A percentile compares a stretch with the other conserved stretches of the same genome.
phyloP scores from a whole-genome alignment of 257 asterid species.

The Capsicum pubescens region DNA sequence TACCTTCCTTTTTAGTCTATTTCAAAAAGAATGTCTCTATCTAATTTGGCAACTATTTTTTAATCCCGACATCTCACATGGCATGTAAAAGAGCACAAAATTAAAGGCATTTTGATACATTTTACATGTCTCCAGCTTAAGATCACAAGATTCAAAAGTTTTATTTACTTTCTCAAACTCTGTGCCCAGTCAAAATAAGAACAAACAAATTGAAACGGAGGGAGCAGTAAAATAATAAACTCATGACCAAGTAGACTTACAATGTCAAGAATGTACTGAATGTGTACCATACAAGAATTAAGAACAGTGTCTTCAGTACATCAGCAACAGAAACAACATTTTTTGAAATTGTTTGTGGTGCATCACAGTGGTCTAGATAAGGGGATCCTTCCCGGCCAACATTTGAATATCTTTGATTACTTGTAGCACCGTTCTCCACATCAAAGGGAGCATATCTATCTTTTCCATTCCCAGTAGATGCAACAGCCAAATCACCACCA shows the following conservation, averaged over 20 bases:
- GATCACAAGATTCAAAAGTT: no score
- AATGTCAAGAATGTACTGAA: constrained; percentile 93
- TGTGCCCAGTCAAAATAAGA: no score
- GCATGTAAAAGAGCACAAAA: no score
- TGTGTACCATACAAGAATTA: constrained; percentile 88
- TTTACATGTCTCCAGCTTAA: no score
- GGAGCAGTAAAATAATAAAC: background rate
- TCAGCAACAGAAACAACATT: constrained; percentile 60
- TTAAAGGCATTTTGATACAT: no score
- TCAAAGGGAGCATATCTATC: constrained; percentile 69
- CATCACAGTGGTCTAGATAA: constrained; percentile 28
- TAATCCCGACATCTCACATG: no score
- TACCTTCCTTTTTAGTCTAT: no score
- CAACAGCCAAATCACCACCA: constrained; percentile 43
- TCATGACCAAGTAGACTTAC: constrained; percentile 54
- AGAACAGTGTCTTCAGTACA: constrained; percentile 78
- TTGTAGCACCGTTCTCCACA: constrained; percentile 49
- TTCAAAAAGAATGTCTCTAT: no score
- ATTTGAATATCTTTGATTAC: constrained; percentile 38
- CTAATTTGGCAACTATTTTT: no score
- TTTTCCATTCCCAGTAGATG: constrained; percentile 39
- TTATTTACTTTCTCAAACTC: no score
- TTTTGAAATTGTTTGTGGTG: constrained; percentile 36
- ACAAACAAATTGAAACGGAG: no score
- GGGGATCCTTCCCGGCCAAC: constrained; percentile 31